Conservation (phyloP, 257 asterid species). For the Scutellaria minor region DNA sequence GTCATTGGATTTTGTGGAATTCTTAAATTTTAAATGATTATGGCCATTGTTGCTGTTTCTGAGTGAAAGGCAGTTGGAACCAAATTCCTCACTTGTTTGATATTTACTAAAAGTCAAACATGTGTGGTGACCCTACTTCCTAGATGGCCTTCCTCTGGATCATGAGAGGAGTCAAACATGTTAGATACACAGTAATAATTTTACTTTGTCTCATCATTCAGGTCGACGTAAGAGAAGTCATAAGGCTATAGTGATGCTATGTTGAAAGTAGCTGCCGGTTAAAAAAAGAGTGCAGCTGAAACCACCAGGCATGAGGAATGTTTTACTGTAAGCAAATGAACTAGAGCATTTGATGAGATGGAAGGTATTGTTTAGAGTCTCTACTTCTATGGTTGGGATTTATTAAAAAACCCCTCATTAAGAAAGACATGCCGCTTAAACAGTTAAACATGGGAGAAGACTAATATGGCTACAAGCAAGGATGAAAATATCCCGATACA, state of each 20-base stretch:
- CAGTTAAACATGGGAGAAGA: no score
- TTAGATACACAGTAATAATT: conserved; percentile 54
- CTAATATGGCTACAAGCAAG: no score
- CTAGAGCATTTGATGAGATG: conserved; percentile 61
- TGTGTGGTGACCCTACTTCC: conserved; percentile 61
- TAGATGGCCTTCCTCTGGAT: conserved; percentile 70
- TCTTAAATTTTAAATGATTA: conserved; percentile 29
- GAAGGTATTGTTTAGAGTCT: conserved; percentile 64
- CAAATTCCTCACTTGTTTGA: conserved; percentile 38
- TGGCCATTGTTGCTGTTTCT: conserved; percentile 36
- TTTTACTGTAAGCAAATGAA: conserved; percentile 67
- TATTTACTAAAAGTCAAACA: conserved; percentile 45
- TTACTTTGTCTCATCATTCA: conserved; percentile 51
- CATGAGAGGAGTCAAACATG: conserved; percentile 63
- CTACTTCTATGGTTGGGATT: conserved; percentile 36
- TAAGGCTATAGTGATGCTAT: conserved; percentile 75
- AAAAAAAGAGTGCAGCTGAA: no score
- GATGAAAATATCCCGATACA: no score
- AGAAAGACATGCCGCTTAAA: no score
- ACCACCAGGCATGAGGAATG: conserved; percentile 58
- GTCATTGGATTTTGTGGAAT: conserved; percentile 13
- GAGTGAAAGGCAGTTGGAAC: conserved; percentile 37
- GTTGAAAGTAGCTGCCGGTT: conserved; percentile 73
- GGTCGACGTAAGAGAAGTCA: conserved; percentile 66
- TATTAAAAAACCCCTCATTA: no score